These are phyloP conservation scores for Casaregolazyma suthepensis DNA, from an alignment of 1,139 yeast species.

Conservation along the genomic window DNA sequence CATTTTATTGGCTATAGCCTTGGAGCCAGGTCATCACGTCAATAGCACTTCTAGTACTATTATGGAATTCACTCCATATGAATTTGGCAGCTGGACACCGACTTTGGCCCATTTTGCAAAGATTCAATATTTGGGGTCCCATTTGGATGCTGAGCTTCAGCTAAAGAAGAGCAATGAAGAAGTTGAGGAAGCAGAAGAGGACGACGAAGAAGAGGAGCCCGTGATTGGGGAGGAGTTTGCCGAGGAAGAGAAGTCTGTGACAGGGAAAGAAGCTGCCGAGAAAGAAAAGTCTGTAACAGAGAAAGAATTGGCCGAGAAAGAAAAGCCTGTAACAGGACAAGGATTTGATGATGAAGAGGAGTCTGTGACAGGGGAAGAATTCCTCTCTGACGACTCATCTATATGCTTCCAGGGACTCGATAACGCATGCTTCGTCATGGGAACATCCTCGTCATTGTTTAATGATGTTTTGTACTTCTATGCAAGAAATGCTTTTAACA, in stretches of 20 bases:
- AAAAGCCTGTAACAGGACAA: too few species aligned
- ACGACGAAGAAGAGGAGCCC: background rate
- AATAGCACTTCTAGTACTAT: conserved; percentile 61
- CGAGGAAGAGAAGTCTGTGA: too few species aligned
- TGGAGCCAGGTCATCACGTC: conserved; percentile 55
- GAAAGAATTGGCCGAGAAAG: too few species aligned
- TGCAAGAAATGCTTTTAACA: conserved; percentile 13
- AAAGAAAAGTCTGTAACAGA: too few species aligned
- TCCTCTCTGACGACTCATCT: conserved; percentile 7
- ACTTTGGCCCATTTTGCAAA: conserved; percentile 61
- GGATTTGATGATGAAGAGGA: too few species aligned
- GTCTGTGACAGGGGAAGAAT: background rate
- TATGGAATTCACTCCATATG: conserved; percentile 75
- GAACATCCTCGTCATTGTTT: conserved; percentile 72
- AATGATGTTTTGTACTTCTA: conserved; percentile 43
- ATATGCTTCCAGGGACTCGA: conserved; percentile 63
- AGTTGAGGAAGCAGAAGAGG: background rate
- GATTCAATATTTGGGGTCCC: conserved; percentile 66
- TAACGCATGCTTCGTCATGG: conserved; percentile 68
- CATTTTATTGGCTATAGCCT: conserved; percentile 67
- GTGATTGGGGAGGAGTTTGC: background rate
- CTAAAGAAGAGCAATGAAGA: conserved; percentile 24
- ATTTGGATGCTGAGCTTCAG: conserved; percentile 59
- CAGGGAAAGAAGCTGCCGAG: too few species aligned
- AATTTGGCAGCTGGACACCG: conserved; percentile 88